Base-by-base conservation (phyloP, 208 protist species). In the Acanthamoeba healyi region DNA sequence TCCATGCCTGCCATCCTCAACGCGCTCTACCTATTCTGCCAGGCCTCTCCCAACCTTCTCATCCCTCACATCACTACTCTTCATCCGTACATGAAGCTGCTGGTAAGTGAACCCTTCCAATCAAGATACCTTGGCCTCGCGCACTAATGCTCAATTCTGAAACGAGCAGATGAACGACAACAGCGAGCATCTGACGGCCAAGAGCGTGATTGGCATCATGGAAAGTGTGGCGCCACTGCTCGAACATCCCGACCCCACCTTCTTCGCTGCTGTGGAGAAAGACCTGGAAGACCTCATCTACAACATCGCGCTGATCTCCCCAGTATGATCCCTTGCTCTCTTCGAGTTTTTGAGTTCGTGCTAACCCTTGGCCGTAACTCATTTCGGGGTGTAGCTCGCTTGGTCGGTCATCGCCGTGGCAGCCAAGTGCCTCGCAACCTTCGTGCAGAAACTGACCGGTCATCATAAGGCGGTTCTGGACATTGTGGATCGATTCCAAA, bases 21-120 rank as follows among this genome's bases (percentile, higher is more conserved):
- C 22, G 61, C 63, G 22, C 61, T 92, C 32, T 17, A 92, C 19
- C 42, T 92, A 26, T 92, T 92, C 58, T 92, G 86, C 34, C 58
- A 92, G 38, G 86, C 86, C 29, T 42, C 38, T 5, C 86, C 86
- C 15, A 29, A 29, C 38, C 61, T 92, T 24, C 86, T 92, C 24
- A 34, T 92, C 14, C 54, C 86, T 10, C 86, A 92, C 44, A 46
- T 92, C 34, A 65, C 34, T 22, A 92, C 86, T 4, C 61, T 92
- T 26, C 86, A 92, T 32, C 86, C 86, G 5, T 92, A 92, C 61
- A 49, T 92, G 63, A 92, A 92, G 63, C 63, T 92, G 4, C 46
- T 36, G 61, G 86, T 92, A 77, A 54, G 10, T 54, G 10, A 6
- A 6, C 10, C 49, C 49, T 54, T 54, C 49, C 6, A 54, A 19